These are phyloP conservation scores for Aspergillus affinis DNA, from an alignment of 495 filamentous ascomycete species.

Conservation along the genomic window DNA sequence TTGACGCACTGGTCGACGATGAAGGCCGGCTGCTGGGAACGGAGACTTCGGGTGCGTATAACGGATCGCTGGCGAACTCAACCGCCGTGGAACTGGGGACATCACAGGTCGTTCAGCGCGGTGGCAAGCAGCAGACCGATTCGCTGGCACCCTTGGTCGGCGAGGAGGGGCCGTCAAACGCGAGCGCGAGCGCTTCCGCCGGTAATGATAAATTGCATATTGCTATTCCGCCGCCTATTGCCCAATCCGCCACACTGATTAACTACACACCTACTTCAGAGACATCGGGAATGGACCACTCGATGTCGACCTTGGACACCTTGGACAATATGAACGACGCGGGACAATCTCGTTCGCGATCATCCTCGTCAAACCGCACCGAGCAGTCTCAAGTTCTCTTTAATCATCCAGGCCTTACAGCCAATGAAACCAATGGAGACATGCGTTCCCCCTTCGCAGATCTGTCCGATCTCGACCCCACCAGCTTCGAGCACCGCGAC, in stretches of 20 bases:
- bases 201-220: conserved; percentile 25
- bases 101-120: conserved; percentile 58
- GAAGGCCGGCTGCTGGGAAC: conserved; percentile 46
- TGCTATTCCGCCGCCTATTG: conserved; percentile 36
- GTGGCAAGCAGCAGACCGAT: conserved; percentile 36
- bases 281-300: conserved; percentile 24
- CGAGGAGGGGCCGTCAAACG: conserved; percentile 22
- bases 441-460: conserved; percentile 27
- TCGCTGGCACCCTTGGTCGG: background rate
- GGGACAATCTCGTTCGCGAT: conserved; percentile 17
- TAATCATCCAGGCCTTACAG: conserved; percentile 34
- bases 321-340: conserved; percentile 6
- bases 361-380: conserved; percentile 31
- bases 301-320: conserved; percentile 8
- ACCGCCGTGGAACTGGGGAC: conserved; percentile 47
- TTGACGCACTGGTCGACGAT: conserved; percentile 56
- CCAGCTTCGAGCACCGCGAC: conserved; percentile 18
- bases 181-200: background rate
- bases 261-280: conserved; percentile 53
- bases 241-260: conserved; percentile 39
- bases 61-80: conserved; percentile 33
- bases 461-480: conserved; percentile 22
- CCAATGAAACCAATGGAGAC: conserved; percentile 32
- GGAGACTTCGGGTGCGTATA: conserved; percentile 6
- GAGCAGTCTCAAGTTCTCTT: conserved; percentile 31